These are phyloP conservation scores for Truncatella angustata DNA, from an alignment of 2,329 filamentous ascomycete genomes.

Conservation along the genomic window DNA sequence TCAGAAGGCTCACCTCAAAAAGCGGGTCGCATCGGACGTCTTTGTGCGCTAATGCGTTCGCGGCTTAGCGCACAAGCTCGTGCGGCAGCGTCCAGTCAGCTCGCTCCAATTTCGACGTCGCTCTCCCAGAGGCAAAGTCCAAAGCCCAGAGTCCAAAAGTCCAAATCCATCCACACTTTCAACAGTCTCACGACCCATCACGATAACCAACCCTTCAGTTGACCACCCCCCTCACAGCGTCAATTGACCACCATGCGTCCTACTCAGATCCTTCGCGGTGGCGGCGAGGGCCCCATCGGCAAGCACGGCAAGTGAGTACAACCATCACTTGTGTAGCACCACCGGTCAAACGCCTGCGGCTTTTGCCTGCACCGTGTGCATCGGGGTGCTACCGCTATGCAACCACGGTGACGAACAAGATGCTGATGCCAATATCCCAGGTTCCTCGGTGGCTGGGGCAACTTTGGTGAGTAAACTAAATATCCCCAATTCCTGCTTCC, in stretches of 20 bases:
- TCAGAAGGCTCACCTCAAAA: constrained; percentile 10
- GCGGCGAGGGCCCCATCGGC: constrained; percentile 40
- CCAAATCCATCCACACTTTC: no score
- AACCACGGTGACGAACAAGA: no score
- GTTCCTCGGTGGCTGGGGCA: constrained; percentile 73
- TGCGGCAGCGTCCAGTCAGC: constrained; percentile 8
- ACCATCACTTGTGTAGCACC: neutral
- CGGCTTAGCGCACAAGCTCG: neutral
- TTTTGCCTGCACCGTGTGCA: constrained; percentile 28
- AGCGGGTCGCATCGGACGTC: constrained; percentile 4
- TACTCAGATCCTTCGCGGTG: constrained; percentile 40
- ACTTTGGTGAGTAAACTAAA: constrained; percentile 64
- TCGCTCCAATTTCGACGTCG: constrained; percentile 28
- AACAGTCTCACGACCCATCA: constrained; percentile 18
- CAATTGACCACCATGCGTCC: constrained; percentile 43
- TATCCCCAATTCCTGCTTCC: neutral
- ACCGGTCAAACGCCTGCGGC: constrained; percentile 22
- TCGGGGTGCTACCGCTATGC: no score
- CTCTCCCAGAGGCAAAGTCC: neutral
- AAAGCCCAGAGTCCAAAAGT: no score
- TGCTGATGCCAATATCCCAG: constrained; percentile 39
- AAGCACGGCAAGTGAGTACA: constrained; percentile 43
- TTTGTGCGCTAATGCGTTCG: neutral
- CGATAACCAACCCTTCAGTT: constrained; percentile 22
- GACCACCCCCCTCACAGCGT: constrained; percentile 20